A percentile compares a stretch with the other conserved stretches of the same genome.
phyloP scores from a whole-genome alignment of 2,329 filamentous ascomycete species.

The Harringtonia aguacate region DNA sequence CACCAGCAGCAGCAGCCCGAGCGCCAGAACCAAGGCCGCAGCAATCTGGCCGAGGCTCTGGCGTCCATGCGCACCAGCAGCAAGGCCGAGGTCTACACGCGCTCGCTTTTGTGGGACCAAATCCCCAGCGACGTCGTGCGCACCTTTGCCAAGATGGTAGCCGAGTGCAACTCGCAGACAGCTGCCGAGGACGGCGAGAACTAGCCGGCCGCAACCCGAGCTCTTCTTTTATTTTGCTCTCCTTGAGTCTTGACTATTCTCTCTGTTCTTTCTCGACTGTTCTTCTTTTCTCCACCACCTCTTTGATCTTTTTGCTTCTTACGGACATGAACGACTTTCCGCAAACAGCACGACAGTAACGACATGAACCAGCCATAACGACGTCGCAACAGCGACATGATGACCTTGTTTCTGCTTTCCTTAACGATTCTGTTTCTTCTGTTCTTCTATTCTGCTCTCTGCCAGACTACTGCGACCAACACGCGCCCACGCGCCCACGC shows the following conservation, averaged over 20 bases:
- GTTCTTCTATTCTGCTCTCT: not conserved
- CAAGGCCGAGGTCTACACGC: constrained; percentile 85
- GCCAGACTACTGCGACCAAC: not conserved
- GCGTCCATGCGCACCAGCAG: constrained; percentile 63
- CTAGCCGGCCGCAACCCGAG: not conserved
- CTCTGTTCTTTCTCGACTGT: not conserved
- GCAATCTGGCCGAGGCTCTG: constrained; percentile 71
- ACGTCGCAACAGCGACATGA: not conserved
- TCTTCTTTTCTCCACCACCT: constrained; percentile 7
- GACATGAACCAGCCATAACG: not conserved
- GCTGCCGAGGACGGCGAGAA: constrained; percentile 3
- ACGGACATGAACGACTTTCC: constrained; percentile 4
- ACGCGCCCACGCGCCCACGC: not conserved
- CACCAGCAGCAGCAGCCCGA: constrained; percentile 1
- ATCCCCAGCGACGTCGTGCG: constrained; percentile 85
- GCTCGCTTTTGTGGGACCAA: constrained; percentile 87
- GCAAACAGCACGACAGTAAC: not conserved
- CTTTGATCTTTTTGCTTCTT: constrained; percentile 8
- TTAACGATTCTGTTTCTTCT: not conserved
- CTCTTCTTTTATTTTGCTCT: constrained; percentile 14
- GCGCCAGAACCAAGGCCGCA: constrained; percentile 46
- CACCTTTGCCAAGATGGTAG: constrained; percentile 86
- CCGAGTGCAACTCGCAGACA: constrained; percentile 51
- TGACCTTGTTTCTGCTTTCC: not conserved
- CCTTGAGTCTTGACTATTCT: constrained; percentile 8